These are phyloP conservation scores for Ascosphaera aggregata DNA, from an alignment of 2,329 filamentous ascomycete species.

Conservation along the genomic window DNA sequence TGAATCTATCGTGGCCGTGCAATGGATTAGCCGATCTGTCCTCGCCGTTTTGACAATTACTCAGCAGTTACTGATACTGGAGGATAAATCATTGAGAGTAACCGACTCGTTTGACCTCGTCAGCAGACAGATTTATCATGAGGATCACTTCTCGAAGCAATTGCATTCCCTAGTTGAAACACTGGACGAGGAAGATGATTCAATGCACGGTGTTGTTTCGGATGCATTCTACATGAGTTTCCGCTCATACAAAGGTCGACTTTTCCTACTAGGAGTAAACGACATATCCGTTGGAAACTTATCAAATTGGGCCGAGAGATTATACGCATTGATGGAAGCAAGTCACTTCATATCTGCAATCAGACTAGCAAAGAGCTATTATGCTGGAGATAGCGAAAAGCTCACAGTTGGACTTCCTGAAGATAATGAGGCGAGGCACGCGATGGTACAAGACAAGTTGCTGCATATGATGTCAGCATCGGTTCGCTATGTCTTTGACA, in stretches of 20 bases:
- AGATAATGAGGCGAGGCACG: conserved; percentile 49
- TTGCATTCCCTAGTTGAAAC: conserved; percentile 68
- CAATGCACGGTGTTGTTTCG: conserved; percentile 87
- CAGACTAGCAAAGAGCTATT: conserved; percentile 74
- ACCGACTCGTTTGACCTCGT: conserved; percentile 88
- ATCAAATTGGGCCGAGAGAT: conserved; percentile 90
- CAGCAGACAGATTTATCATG: conserved; percentile 78
- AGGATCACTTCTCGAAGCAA: conserved; percentile 73
- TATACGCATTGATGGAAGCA: conserved; percentile 84
- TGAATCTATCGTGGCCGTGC: conserved; percentile 85
- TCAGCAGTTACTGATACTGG: conserved; percentile 75
- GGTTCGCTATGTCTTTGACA: conserved; percentile 64
- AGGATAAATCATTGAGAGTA: conserved; percentile 70
- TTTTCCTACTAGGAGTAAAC: conserved; percentile 85
- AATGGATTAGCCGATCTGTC: conserved; percentile 90
- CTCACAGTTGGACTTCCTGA: conserved; percentile 84
- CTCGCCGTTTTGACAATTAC: conserved; percentile 82
- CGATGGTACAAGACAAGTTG: conserved; percentile 68
- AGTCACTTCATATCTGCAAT: conserved; percentile 93
- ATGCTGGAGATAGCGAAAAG: conserved; percentile 75
- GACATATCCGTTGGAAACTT: conserved; percentile 76
- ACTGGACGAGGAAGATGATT: conserved; percentile 61
- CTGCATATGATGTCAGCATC: conserved; percentile 88
- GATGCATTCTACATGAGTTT: conserved; percentile 98
- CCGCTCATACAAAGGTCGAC: conserved; percentile 75